These are phyloP conservation scores for Yarrowia porcina DNA, from an alignment of 805 yeast species.

Conservation along the genomic window DNA sequence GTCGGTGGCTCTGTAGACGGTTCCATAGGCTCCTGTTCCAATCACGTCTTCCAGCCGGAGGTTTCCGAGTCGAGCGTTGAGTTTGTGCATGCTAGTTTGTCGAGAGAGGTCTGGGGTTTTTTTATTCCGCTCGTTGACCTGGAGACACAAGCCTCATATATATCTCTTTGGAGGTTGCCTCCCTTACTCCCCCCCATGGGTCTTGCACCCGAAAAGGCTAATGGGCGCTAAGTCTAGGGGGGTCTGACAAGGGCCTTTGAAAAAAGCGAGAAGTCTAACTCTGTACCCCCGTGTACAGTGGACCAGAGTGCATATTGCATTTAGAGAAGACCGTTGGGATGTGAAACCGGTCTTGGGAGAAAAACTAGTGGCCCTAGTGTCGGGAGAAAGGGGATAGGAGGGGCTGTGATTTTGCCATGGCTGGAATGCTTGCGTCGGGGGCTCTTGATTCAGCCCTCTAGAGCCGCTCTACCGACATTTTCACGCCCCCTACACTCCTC, in stretches of 20 bases:
- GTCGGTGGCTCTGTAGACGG: slow-evolving; percentile 69
- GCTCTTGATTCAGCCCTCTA: too few relatives aligned
- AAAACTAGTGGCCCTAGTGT: too few relatives aligned
- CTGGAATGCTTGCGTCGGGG: too few relatives aligned
- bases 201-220: neutral
- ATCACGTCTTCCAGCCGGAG: slow-evolving; percentile 39
- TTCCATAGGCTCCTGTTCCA: slow-evolving; percentile 85
- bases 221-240: slow-evolving; percentile 1
- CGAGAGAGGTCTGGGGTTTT: neutral
- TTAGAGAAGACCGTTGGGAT: neutral
- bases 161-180: neutral
- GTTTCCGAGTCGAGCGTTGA: slow-evolving; percentile 21
- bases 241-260: neutral
- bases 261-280: neutral
- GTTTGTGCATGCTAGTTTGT: slow-evolving; percentile 19
- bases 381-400: too few relatives aligned
- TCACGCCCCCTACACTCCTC: too few relatives aligned
- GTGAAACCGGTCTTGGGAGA: neutral
- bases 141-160: neutral
- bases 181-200: neutral
- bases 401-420: too few relatives aligned
- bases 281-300: neutral
- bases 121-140: too few relatives aligned
- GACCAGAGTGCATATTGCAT: neutral
- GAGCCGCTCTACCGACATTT: too few relatives aligned